phyloP scores from a whole-genome alignment of 768 basidiomycete genomes.

The Boletus sp. region DNA sequence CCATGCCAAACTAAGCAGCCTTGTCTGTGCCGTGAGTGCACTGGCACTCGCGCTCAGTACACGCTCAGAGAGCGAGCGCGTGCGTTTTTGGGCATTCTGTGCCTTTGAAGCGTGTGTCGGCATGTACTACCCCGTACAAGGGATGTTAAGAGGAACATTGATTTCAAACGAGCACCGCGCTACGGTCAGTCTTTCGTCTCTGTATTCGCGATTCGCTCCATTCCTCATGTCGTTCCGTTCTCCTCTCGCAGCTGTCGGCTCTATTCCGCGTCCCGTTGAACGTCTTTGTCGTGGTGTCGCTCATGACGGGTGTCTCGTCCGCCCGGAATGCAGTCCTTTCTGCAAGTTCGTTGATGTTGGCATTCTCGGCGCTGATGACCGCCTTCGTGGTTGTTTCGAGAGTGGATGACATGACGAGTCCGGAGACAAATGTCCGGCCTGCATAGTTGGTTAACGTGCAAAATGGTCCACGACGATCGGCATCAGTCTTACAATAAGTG shows the following conservation, averaged over 20 bases:
- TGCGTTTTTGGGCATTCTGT: slow-evolving; percentile 72
- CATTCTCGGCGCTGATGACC: slow-evolving; percentile 57
- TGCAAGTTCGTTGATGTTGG: slow-evolving; percentile 54
- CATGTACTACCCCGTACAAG: slow-evolving; percentile 77
- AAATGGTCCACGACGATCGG: not conserved
- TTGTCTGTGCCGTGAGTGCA: slow-evolving; percentile 58
- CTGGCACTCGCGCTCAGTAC: slow-evolving; percentile 53
- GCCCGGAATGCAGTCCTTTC: slow-evolving; percentile 59
- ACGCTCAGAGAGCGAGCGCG: slow-evolving; percentile 39
- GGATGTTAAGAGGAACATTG: slow-evolving; percentile 63
- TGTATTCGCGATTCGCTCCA: not conserved
- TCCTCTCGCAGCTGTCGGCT: slow-evolving; percentile 49
- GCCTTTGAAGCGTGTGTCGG: slow-evolving; percentile 74
- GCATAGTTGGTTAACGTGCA: slow-evolving; percentile 4
- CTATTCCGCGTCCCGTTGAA: slow-evolving; percentile 76
- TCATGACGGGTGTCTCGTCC: slow-evolving; percentile 65
- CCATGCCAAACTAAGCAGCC: slow-evolving; percentile 64
- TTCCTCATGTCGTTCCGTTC: not conserved
- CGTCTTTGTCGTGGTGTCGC: slow-evolving; percentile 65
- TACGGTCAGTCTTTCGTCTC: slow-evolving; percentile 45
- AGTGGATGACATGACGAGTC: slow-evolving; percentile 21
- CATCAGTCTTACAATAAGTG: too few relatives aligned
- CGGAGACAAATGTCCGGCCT: slow-evolving; percentile 20
- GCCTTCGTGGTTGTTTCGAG: slow-evolving; percentile 43
- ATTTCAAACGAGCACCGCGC: slow-evolving; percentile 72